phyloP scores from a whole-genome alignment of 2,329 filamentous ascomycete genomes.

The Penicillium griseofulvum region DNA sequence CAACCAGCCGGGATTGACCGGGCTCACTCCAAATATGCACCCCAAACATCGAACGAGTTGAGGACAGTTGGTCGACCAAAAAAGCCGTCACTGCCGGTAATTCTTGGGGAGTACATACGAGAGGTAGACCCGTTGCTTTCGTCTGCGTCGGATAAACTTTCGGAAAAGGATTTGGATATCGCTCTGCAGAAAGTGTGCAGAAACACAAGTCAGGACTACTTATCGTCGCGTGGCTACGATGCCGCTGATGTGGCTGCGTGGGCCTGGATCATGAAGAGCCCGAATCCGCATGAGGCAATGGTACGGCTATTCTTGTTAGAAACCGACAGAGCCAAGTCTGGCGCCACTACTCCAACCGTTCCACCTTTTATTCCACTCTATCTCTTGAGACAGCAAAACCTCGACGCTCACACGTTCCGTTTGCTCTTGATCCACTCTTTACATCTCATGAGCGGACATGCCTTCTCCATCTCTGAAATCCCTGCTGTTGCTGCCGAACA shows the following conservation, averaged over 20 bases:
- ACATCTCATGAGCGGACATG: slow-evolving; percentile 32
- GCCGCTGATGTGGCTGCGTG: slow-evolving; percentile 44
- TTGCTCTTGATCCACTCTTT: slow-evolving; percentile 43
- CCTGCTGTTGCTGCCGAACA: neutral
- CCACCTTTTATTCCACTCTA: slow-evolving; percentile 50
- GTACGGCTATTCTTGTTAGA: slow-evolving; percentile 37
- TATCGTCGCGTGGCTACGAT: slow-evolving; percentile 35
- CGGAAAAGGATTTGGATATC: slow-evolving; percentile 20
- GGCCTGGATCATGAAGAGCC: slow-evolving; percentile 48
- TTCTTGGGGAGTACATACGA: slow-evolving; percentile 41
- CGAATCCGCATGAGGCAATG: slow-evolving; percentile 35
- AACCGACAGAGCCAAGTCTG: slow-evolving; percentile 14
- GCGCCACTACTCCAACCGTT: slow-evolving; percentile 18
- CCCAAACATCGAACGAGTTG: neutral
- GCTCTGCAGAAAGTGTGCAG: slow-evolving; percentile 37
- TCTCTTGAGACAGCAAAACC: slow-evolving; percentile 44
- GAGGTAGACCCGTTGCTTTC: slow-evolving; percentile 32
- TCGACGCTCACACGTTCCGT: slow-evolving; percentile 44
- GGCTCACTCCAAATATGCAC: neutral
- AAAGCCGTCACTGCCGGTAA: slow-evolving; percentile 32
- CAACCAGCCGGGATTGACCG: slow-evolving; percentile 1
- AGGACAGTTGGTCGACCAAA: slow-evolving; percentile 15
- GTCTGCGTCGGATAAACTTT: neutral
- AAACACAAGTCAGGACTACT: slow-evolving; percentile 25
- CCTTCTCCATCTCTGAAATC: slow-evolving; percentile 13